Base-by-base conservation (phyloP, 352 stramenopile genomes). In the Pythium biforme region DNA sequence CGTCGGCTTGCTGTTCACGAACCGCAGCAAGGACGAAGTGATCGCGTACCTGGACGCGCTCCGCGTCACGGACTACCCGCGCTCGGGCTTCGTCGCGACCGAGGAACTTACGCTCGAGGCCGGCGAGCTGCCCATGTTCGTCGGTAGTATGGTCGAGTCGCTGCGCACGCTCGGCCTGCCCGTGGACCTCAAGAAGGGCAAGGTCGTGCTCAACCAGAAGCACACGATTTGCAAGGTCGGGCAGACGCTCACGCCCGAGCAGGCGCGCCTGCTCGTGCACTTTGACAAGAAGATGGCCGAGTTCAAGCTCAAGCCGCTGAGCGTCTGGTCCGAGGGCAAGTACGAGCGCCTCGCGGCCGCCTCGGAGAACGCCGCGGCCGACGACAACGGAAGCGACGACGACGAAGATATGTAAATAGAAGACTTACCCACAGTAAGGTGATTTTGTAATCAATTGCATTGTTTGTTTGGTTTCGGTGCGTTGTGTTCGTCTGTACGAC, bases 1-100 rank as follows among this genome's bases (percentile, higher is more conserved):
- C 75, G 93, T 98, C 7, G 97, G 97, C 15, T 72, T 99, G 23
- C 68, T 99, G 11, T 98, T 98, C 66, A 99, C 97, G 52, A 98
- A 87, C 71, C 90, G 91, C 68, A 70, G 74, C 33, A 69, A 89
- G 48, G 70, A 93, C n/a, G 88, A 98, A 57, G 96, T 96, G 34
- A 20, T 89, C 37, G 75, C 80, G 51, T 99, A 98, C 75, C 99
- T 99, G 72, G 68, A 79, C 25, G 86, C 91, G 62, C 83, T 98
- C 40, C 79, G 69, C 37, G 79, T 98, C 26, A 87, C 90, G 29
- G 97, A 99, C 74, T 98, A 94, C 83, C 94, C 97, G 26, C 87
- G 95, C 52, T 95, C 94, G 53, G 96, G 96, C 54, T 97, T 97
- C 62, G 80, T 97, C 7, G 87, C 95, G 40, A 90, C 90, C 11